Base-by-base conservation (phyloP, 164 flowering plant genomes). In the Vitis cinerea region DNA sequence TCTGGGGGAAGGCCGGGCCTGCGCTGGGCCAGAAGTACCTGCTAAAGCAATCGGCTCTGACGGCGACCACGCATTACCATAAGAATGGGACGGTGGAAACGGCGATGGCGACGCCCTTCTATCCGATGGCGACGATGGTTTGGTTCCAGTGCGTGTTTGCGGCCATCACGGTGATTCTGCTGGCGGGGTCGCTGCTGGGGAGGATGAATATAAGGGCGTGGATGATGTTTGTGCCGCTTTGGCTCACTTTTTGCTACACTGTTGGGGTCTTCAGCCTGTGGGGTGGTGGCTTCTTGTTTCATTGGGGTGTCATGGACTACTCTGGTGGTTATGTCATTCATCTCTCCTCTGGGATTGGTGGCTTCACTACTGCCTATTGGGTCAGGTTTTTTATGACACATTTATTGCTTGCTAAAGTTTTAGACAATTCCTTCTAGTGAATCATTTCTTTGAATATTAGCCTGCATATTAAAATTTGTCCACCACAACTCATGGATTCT, bases 1-100 rank as follows among this genome's bases (percentile, higher is more conserved):
- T 61, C 64, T 61, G 64, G 64, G 64, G 64, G n/a, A 61, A 61
- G 64, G 64, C 64, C 47, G 64, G 64, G 4, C 64, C 64, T n/a
- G 64, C 64, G 13, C 64, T 61, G 7, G 64, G 64, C 64, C 64
- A 61, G 64, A 61, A 61, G 64, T 61, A 27, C 64, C 64, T 61
- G 47, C 29, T 61, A 27, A 27, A 61, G 10, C 64, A 61, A 12
- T 31, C 64, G 13, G 64, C 11, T 31, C 64, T 61, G 44, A 1
- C 64, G 4, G 64, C 31, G 48, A 61, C 64, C 3, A 10, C 64
- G 3, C 64, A 61, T n/a, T 61, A 61, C 64, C 8, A 61, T 47
- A 23, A 61, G 23, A 1, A 61, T 11, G 64, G 44, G 16, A 61
- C 3, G 4, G 2, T 61, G 44, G 64, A 61, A 31, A 61, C 50